Base-by-base conservation (phyloP, 164 flowering plant species). In the Umbilicus rupestris region DNA sequence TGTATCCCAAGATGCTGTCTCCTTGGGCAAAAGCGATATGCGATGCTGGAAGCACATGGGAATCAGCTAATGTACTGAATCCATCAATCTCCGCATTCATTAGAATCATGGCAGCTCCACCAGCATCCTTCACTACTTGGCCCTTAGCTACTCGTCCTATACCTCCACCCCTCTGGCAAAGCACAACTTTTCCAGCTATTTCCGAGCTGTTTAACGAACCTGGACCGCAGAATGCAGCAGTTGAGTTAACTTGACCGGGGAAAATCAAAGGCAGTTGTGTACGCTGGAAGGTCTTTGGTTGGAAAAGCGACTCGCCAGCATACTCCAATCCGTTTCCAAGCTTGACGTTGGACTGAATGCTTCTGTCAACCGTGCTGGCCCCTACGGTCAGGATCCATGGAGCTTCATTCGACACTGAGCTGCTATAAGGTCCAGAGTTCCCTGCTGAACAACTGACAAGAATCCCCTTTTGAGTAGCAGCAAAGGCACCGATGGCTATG, bases 31-130 rank as follows among this genome's bases (percentile, higher is more conserved):
- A 76, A 24, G 79, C 76, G 20, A 85, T 69, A 37, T 78, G 78
- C 0, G 82, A 49, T 4, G 85, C 80, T 20, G 87, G 85, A 46
- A 86, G 81, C 14, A 82, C 83, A 66, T 82, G 86, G 33, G 71
- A 42, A 22, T 78, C 81, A 1, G 78, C 83, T 16, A 28, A 6
- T 10, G 75, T 71, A 52, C 73, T 80, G 50, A 30, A 78, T 6
- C 76, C 89, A 22, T 69, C 29, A 0, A 9, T 3, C 28, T 62
- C 69, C 6, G 59, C 67, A 62, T 84, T 83, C 73, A 75, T 70
- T 1, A 86, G 72, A 41, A 86, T 81, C 86, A 83, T 86, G 41
- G 77, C 90, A 12, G 73, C 82, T 2, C 85, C 88, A 33, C 87
- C 84, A 17, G 75, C 78, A 12, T 67, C 66, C 60, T 74, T 72